Percentiles rank a stretch among this genome's conserved stretches.
Conservation (phyloP, 345 rosid genomes). For the Populus deltoides region DNA sequence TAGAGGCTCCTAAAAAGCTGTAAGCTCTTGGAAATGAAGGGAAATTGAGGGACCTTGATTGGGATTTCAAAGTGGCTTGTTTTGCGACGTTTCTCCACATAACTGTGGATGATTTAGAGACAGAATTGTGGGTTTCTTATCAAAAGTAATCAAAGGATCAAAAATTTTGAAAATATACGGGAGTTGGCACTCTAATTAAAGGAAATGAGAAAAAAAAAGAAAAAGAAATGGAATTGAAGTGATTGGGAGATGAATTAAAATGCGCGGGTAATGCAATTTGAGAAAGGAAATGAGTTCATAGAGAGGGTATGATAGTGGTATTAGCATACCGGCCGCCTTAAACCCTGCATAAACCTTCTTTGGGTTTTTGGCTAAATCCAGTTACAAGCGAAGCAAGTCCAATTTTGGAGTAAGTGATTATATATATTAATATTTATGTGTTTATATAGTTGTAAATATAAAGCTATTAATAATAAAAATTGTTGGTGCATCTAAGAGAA, state of each 20-base stretch:
- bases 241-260: background rate
- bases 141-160: slow-evolving; percentile 31
- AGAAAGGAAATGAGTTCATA: background rate
- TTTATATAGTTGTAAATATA: too few species aligned
- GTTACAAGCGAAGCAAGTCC: too few species aligned
- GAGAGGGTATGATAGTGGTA: background rate
- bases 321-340: slow-evolving; percentile 33
- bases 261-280: background rate
- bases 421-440: too few species aligned
- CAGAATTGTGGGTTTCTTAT: slow-evolving; percentile 21
- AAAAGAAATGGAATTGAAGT: background rate
- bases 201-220: background rate
- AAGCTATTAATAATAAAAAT: too few species aligned
- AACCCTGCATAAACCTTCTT: slow-evolving; percentile 54
- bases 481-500: too few species aligned
- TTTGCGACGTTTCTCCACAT: slow-evolving; percentile 80
- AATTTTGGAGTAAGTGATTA: too few species aligned
- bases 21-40: slow-evolving; percentile 25
- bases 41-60: slow-evolving; percentile 21
- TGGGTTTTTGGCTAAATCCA: background rate
- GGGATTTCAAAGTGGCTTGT: slow-evolving; percentile 42
- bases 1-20: slow-evolving; percentile 35
- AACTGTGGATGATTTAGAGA: slow-evolving; percentile 32
- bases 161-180: slow-evolving; percentile 29
- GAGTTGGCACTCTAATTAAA: slow-evolving; percentile 35